Base-by-base conservation (phyloP, 2,329 filamentous ascomycete genomes). In the Paraconiothyrium brasiliense region DNA sequence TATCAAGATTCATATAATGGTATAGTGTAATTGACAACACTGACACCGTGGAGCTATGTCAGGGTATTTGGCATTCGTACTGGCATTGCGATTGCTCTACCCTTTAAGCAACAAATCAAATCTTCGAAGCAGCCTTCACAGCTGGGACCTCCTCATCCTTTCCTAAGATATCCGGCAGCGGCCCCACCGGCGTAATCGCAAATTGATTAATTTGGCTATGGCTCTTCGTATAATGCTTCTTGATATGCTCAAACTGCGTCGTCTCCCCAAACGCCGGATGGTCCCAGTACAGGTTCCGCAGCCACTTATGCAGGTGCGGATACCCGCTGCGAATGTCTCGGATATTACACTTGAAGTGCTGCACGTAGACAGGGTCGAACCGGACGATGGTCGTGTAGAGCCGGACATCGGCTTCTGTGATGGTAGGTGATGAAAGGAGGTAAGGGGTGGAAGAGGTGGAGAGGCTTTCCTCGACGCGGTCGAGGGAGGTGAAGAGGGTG, bases 171-270 rank as follows among this genome's bases (percentile, higher is more conserved):
- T 96, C 86, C 43, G 94, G 94, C 73, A 93, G 70, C 5, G 95
- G 94, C 0, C 94, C 94, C 16, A 97, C 75, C 0, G 94, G 94
- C 27, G 93, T 94, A 74, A 99, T 97, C 43, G 84, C 82, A 76
- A 84, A 85, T 50, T 75, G 86, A 74, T 90, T 90, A 69, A 90
- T 90, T 79, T 89, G 87, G 67, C 76, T 81, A 77, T 90, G 88
- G 66, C 85, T 88, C 81, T 87, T 88, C 2, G 87, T 90, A 74
- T 90, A 90, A 71, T 90, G 88, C 48, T 86, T 90, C 87, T 97
- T 97, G 83, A 98, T 98, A 81, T 99, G 95, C 78, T 96, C 87
- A 77, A 97, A 97, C 78, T 97, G 87, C 24, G 94, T 97, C 63
- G 93, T 95, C 55, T 91, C 87, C 65, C 83, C 83, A 81, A 97